Percentiles rank a stretch among this genome's conserved stretches.
Evolutionary conservation across 179 eudicot species (phyloP).

Genomic region (Patellifolia procumbens): DNA sequence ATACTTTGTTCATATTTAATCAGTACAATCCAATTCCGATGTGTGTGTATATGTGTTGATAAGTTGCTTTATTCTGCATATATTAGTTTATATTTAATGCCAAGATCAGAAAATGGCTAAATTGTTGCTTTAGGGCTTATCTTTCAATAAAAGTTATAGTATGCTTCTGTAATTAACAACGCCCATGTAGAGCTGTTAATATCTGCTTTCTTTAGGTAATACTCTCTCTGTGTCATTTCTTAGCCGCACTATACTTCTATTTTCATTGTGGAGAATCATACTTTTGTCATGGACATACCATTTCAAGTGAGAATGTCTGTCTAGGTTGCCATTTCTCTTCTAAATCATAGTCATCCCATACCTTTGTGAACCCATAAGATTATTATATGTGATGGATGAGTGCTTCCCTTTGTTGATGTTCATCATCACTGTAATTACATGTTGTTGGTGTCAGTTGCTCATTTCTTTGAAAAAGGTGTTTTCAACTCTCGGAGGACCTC

Average conservation of each 20-base stretch:
- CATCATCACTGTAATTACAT: background rate
- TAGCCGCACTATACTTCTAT: background rate
- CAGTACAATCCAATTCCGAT: no score
- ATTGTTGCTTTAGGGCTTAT: background rate
- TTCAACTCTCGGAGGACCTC: background rate
- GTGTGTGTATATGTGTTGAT: background rate
- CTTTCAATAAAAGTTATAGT: background rate
- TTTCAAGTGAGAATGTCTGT: background rate
- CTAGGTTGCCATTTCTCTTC: background rate
- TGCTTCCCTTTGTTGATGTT: background rate
- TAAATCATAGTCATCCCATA: background rate
- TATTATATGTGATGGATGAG: background rate
- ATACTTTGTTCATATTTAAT: no score
- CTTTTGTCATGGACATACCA: background rate
- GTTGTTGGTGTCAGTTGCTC: background rate
- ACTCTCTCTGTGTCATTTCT: background rate
- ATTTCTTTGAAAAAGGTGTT: background rate
- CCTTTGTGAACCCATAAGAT: background rate
- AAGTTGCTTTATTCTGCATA: background rate
- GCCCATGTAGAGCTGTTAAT: background rate
- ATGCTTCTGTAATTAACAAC: background rate
- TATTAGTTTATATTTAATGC: background rate
- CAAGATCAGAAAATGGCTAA: background rate
- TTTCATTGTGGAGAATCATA: background rate
- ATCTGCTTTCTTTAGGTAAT: background rate